Base-by-base conservation (phyloP, 2,329 filamentous ascomycete species). In the Sclerotinia sclerotiorum region DNA sequence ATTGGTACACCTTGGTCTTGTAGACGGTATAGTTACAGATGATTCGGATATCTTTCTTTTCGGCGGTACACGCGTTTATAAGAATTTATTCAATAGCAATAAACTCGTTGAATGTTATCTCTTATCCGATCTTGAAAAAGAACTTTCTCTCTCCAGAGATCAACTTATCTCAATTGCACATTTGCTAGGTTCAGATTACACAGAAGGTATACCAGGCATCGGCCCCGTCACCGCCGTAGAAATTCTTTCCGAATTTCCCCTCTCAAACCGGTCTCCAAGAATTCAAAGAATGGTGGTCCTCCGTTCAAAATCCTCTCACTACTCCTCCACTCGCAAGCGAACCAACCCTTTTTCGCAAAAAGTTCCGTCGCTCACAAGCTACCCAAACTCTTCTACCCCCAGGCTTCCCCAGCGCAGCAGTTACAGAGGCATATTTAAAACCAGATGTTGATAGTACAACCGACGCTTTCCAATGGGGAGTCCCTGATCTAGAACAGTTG, bases 11-110 rank as follows among this genome's bases (percentile, higher is more conserved):
- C 83, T 98, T 0, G 92, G 93, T 0, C 87, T 98, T 0, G 96
- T 99, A 11, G 96, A 99, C 77, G 95, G 96, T 17, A 97, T 99
- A 70, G 94, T 99, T 42, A 99, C 96, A 0, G 95, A 99, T 76
- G 95, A 99, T 78, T 96, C 91, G 3, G 95, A 99, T 82, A 96
- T 90, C 0, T 99, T 99, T 76, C 85, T 99, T 0, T 99, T 99
- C 78, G 96, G 95, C 24, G 96, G 95, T 49, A 99, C 93, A 0
- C 86, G 94, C 24, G 91, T 99, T 29, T 99, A 99, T 84, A 99
- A 99, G 79, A 99, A 99, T 82, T 97, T 99, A 93, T 99, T 99
- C 84, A 99, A 97, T 79, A 90, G 93, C 74, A 95, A 95, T 79
- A 99, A 99, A 78, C 97, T 93, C 74, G 95, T 99, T 54, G 95